Evolutionary conservation across 345 rosid species (phyloP).

Genomic region (Citrus reticulata): DNA sequence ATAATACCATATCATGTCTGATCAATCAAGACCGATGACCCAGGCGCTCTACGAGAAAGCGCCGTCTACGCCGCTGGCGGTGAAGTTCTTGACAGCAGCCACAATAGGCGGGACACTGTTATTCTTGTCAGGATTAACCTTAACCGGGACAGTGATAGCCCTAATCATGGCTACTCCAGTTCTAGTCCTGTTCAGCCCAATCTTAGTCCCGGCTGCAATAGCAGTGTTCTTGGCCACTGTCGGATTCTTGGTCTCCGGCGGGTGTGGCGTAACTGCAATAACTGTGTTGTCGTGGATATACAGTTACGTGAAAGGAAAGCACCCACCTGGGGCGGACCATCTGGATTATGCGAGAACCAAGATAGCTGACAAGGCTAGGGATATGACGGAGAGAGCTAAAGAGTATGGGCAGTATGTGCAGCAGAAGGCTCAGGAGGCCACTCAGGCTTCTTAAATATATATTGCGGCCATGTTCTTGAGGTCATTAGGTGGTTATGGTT

Average conservation of each 20-base stretch:
- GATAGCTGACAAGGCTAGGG: constrained; percentile 33
- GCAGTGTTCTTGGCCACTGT: constrained; percentile 15
- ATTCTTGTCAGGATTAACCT: constrained; percentile 46
- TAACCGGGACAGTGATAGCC: constrained; percentile 49
- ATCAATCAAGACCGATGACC: constrained; percentile 23
- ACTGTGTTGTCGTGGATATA: constrained; percentile 63
- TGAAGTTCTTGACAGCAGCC: constrained; percentile 52
- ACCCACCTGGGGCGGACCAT: constrained; percentile 56
- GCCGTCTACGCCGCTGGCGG: constrained; percentile 31
- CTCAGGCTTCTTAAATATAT: constrained; percentile 15
- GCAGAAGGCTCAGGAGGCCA: constrained; percentile 40
- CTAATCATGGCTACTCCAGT: constrained; percentile 55
- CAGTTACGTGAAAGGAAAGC: constrained; percentile 52
- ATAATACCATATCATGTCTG: constrained; percentile 21
- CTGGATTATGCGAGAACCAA: constrained; percentile 44
- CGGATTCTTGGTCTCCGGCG: constrained; percentile 46
- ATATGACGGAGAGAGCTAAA: constrained; percentile 44
- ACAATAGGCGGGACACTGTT: constrained; percentile 36
- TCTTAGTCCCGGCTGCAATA: constrained; percentile 57
- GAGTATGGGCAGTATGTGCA: constrained; percentile 56
- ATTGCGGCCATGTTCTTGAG: too few relatives aligned
- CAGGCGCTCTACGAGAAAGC: constrained; percentile 20
- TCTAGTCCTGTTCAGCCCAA: constrained; percentile 56
- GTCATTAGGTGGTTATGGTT: too few relatives aligned
- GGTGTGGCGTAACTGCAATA: constrained; percentile 26